These are phyloP conservation scores for Mortierella sp. DNA, from an alignment of 371 early-diverging fungal species.

Conservation along the genomic window DNA sequence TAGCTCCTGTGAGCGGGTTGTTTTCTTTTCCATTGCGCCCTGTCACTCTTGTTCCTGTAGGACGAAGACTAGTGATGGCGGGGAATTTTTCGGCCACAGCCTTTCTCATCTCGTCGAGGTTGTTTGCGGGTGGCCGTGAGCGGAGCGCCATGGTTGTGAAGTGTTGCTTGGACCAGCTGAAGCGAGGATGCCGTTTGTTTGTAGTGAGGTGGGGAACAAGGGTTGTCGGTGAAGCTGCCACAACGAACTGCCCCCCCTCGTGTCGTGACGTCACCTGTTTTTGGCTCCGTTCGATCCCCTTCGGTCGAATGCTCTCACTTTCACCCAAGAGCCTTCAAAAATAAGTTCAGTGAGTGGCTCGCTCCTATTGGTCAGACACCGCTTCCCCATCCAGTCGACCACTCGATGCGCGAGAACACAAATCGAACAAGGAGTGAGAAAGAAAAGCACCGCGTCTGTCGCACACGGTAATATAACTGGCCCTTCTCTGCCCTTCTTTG, in stretches of 20 bases:
- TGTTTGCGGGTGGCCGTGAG: slow-evolving; percentile 39
- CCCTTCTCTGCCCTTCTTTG: slow-evolving; percentile 7
- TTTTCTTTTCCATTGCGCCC: slow-evolving; percentile 33
- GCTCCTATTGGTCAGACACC: slow-evolving; percentile 37
- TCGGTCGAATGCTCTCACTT: too few relatives aligned
- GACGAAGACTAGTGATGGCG: slow-evolving; percentile 30
- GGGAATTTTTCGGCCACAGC: slow-evolving; percentile 44
- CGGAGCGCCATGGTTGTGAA: slow-evolving; percentile 33
- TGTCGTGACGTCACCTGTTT: neutral
- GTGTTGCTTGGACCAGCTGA: neutral
- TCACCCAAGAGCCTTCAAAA: too few relatives aligned
- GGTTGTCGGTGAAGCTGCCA: neutral
- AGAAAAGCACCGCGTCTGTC: slow-evolving; percentile 6
- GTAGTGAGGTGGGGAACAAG: neutral
- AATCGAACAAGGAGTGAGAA: neutral
- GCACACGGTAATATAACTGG: neutral
- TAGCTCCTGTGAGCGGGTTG: slow-evolving; percentile 3
- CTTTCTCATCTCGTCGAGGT: slow-evolving; percentile 51
- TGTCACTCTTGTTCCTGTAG: neutral
- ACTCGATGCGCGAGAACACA: slow-evolving; percentile 2
- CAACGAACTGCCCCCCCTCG: too few relatives aligned
- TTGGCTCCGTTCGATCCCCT: too few relatives aligned
- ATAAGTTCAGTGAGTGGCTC: slow-evolving; percentile 30
- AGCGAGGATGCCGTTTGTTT: neutral
- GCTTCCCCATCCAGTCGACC: slow-evolving; percentile 17